phyloP scores from a whole-genome alignment of 345 rosid genomes.

The Diplotaxis tenuifolia region DNA sequence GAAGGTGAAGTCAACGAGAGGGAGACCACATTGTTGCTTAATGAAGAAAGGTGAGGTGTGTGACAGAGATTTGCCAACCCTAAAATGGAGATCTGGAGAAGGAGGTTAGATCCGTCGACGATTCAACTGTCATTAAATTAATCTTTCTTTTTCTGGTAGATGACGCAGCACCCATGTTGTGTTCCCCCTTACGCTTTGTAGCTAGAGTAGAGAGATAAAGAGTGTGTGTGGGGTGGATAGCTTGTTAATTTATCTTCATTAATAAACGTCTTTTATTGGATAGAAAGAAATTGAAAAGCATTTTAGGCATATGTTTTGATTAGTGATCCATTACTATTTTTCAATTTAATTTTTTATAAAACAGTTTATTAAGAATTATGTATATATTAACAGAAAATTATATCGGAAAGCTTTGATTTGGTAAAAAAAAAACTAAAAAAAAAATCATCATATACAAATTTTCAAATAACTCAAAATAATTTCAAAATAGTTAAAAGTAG shows the following conservation, averaged over 20 bases:
- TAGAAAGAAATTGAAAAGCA: not conserved
- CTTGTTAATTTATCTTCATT: not conserved
- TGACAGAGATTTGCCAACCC: not conserved
- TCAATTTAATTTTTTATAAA: too few species aligned
- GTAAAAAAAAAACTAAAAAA: not conserved
- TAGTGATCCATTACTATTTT: not conserved
- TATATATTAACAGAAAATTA: too few species aligned
- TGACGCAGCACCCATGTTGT: constrained; percentile 10
- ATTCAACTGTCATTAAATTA: not conserved
- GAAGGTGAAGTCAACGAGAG: constrained; percentile 20
- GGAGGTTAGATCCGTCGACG: constrained; percentile 6
- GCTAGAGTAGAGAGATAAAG: not conserved
- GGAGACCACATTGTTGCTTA: constrained; percentile 12
- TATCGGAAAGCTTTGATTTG: not conserved
- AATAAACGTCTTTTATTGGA: not conserved
- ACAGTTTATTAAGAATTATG: too few species aligned
- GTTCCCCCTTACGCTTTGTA: not conserved
- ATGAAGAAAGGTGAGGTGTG: not conserved
- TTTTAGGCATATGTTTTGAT: not conserved
- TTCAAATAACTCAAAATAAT: not conserved
- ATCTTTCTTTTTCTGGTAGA: not conserved
- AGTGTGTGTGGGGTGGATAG: not conserved
- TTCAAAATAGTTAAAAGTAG: too few species aligned
- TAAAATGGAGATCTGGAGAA: not conserved
- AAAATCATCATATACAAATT: not conserved